Conservation (phyloP, 768 basidiomycete genomes). For the Trametes meyenii region DNA sequence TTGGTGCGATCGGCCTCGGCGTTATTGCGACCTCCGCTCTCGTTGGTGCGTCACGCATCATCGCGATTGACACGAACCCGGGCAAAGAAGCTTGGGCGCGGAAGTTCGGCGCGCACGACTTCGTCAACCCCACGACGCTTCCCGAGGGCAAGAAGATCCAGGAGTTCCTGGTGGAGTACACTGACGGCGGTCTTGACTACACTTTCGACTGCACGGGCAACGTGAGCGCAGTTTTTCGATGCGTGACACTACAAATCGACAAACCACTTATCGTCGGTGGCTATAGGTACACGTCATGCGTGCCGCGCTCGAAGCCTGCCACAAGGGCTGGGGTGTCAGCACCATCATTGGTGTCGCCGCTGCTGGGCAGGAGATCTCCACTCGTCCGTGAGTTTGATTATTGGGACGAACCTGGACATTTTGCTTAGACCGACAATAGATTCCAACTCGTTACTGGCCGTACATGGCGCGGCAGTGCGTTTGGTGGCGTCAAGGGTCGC, state of each 20-base stretch:
- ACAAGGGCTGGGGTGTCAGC: conserved; percentile 98
- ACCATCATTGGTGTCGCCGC: conserved; percentile 97
- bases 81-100: conserved; percentile 84
- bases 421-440: conserved; percentile 27
- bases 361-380: conserved; percentile 79
- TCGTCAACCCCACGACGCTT: conserved; percentile 79
- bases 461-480: conserved; percentile 93
- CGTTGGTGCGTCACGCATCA: conserved; percentile 85
- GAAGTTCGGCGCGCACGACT: conserved; percentile 95
- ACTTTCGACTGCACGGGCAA: conserved; percentile 98
- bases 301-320: conserved; percentile 95
- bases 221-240: conserved; percentile 37
- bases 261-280: background rate
- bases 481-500: conserved; percentile 97
- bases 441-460: conserved; percentile 82
- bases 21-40: conserved; percentile 78
- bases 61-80: conserved; percentile 91
- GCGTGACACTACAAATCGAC: background rate
- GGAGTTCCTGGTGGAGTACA: conserved; percentile 87
- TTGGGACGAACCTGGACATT: background rate
- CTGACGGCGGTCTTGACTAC: conserved; percentile 95
- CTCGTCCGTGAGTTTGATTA: conserved; percentile 34
- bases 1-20: conserved; percentile 95
- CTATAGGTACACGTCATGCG: conserved; percentile 88
- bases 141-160: conserved; percentile 84